Conservation (phyloP, 2,329 filamentous ascomycete genomes). For the Colletotrichum ledebouriae region DNA sequence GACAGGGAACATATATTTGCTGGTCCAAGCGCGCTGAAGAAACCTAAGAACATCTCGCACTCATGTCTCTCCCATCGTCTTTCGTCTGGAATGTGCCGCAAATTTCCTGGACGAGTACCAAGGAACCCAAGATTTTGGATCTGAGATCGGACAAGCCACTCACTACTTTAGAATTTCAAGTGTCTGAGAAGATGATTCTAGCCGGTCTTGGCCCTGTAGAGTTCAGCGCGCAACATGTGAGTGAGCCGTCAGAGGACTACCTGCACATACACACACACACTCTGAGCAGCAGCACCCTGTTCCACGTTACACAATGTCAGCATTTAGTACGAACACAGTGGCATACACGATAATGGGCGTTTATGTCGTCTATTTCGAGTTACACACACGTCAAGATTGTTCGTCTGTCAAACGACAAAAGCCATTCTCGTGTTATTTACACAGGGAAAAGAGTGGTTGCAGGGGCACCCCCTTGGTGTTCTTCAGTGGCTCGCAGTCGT, state of each 20-base stretch:
- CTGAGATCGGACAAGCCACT: constrained; percentile 10
- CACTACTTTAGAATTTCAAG: neutral
- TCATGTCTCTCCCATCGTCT: constrained; percentile 5
- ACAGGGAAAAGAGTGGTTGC: constrained; percentile 1
- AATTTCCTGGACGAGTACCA: neutral
- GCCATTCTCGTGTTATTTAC: constrained; percentile 31
- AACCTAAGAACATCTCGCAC: neutral
- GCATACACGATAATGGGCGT: constrained; percentile 16
- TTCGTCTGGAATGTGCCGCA: constrained; percentile 15
- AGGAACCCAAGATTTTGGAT: neutral
- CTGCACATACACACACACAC: no score
- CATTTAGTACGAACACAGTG: constrained; percentile 16
- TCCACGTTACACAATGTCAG: constrained; percentile 19
- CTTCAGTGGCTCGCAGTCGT: constrained; percentile 26
- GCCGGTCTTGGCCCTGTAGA: neutral
- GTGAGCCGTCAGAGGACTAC: constrained; percentile 1
- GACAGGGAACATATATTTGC: neutral
- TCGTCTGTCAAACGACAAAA: neutral
- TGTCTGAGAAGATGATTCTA: constrained; percentile 3
- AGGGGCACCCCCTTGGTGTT: constrained; percentile 7
- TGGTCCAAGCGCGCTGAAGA: constrained; percentile 8
- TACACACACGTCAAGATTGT: neutral
- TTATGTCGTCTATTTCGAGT: constrained; percentile 25
- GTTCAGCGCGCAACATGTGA: neutral
- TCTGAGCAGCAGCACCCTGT: neutral